Evolutionary conservation across 495 filamentous ascomycete genomes (phyloP).

Genomic region (Polyplosphaeria fusca): DNA sequence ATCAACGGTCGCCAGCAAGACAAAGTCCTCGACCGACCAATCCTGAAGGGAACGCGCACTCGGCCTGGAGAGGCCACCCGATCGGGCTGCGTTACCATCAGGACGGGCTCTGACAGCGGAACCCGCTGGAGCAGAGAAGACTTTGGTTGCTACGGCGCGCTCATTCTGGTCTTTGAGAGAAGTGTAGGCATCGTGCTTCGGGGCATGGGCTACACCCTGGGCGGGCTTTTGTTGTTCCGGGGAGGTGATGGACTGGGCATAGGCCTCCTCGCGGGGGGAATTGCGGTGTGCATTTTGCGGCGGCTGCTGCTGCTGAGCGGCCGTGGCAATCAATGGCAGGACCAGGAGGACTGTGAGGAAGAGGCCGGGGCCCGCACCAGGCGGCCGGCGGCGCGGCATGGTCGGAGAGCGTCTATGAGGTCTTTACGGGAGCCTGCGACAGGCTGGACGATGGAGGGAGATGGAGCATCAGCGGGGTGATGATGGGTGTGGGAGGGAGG

Average conservation of each 20-base stretch:
- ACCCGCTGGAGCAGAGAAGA: slow-evolving; percentile 71
- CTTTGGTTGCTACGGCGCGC: slow-evolving; percentile 87
- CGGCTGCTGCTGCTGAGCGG: slow-evolving; percentile 44
- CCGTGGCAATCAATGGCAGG: slow-evolving; percentile 29
- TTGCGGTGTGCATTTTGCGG: slow-evolving; percentile 25
- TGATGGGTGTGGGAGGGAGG: slow-evolving; percentile 7
- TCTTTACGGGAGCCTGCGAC: slow-evolving; percentile 13
- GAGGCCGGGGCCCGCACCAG: slow-evolving; percentile 40
- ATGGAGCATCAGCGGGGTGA: slow-evolving; percentile 28
- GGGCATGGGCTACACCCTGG: slow-evolving; percentile 19
- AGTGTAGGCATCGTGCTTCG: slow-evolving; percentile 32
- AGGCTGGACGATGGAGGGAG: slow-evolving; percentile 22
- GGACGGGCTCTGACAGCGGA: slow-evolving; percentile 47
- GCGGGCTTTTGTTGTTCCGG: slow-evolving; percentile 5
- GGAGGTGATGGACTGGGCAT: slow-evolving; percentile 25
- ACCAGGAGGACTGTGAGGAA: slow-evolving; percentile 41
- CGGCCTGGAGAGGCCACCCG: slow-evolving; percentile 71
- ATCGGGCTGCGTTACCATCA: slow-evolving; percentile 57
- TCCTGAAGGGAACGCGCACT: slow-evolving; percentile 94
- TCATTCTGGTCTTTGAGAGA: slow-evolving; percentile 62
- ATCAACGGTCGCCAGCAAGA: slow-evolving; percentile 98
- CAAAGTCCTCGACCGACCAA: slow-evolving; percentile 99
- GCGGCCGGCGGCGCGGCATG: slow-evolving; percentile 41
- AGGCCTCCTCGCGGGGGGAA: slow-evolving; percentile 33
- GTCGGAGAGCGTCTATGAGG: slow-evolving; percentile 16